Base-by-base conservation (phyloP, 2,329 filamentous ascomycete genomes). In the Aspergillus cejpii region DNA sequence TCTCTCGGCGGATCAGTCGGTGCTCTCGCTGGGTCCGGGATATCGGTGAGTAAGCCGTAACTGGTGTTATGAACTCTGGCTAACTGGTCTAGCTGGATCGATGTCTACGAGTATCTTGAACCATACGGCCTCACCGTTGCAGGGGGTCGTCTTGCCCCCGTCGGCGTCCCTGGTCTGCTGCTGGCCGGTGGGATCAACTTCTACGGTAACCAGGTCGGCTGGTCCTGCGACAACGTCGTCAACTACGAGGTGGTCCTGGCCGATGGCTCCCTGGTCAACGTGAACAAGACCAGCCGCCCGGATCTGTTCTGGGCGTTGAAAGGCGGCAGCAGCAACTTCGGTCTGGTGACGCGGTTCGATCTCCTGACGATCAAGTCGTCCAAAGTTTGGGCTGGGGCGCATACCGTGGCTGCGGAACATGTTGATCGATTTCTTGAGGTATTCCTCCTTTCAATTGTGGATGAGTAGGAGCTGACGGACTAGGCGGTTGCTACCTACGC, bases 301-400 rank as follows among this genome's bases (percentile, higher is more conserved):
- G 67, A 72, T 39, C 61, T 73, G 1, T 71, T 58, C 51, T 57
- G 56, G 37, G 69, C 69, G 17, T 50, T 72, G 29, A 71, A 71
- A 49, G 69, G 69, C 2, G 69, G 69, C n/a, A 64, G 61, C 44
- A 65, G 57, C 44, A 71, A 71, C 51, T 71, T 72, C 40, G 69
- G 68, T 2, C 52, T 71, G 3, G 68, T 71, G 11, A 70, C 68
- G 1, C 57, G 64, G 3, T 70, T 71, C 39, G 66, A 69, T 39
- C 37, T 71, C 5, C 53, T 62, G 48, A 60, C 61, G 2, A 53
- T 60, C 41, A 43, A 42, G 49, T 65, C 58, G 4, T 42, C 40
- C 41, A 55, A 55, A 50, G 48, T 69, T 8, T 68, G 63, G 65
- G 64, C 59, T 11, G 65, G 65, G n/a, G 29, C 54, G 23, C 51